A percentile compares a stretch with the other conserved stretches of the same genome.
phyloP scores from a whole-genome alignment of 225 moss, liverwort and hornwort genomes.

The Takakia lepidozioides region DNA sequence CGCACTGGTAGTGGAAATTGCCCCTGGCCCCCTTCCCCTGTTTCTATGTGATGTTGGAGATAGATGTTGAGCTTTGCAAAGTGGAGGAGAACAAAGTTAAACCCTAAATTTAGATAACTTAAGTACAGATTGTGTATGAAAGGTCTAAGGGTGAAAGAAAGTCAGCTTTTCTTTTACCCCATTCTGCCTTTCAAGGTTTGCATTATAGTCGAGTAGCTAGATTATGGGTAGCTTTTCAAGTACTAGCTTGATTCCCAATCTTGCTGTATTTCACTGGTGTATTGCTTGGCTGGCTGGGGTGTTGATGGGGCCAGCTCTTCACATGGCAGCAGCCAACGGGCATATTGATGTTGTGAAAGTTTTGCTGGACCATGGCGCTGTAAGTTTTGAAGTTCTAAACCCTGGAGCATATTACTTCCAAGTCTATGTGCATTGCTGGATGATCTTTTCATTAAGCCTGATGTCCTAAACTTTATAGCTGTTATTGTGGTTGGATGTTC shows the following conservation, averaged over 20 bases:
- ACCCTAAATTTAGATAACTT: background rate
- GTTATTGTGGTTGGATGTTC: no score
- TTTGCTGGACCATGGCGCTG: constrained; percentile 48
- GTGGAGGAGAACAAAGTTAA: no score
- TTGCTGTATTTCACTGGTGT: background rate
- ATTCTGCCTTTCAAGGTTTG: background rate
- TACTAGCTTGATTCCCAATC: no score
- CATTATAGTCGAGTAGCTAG: no score
- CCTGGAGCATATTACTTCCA: no score
- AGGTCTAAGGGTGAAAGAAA: no score
- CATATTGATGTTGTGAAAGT: constrained; percentile 44
- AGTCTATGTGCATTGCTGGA: no score
- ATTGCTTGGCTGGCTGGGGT: background rate
- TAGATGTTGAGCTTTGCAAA: background rate
- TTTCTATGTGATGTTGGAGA: background rate
- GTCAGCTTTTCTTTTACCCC: background rate
- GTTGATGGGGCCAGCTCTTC: constrained; percentile 36
- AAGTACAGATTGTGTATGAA: background rate
- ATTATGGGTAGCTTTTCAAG: no score
- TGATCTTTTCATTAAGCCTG: no score
- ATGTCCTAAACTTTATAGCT: no score
- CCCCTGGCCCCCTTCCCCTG: background rate
- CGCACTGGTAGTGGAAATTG: constrained; percentile 35
- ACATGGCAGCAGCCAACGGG: constrained; percentile 65
- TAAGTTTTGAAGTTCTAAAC: no score